Evolutionary conservation across 2,329 filamentous ascomycete genomes (phyloP), one percentile per base, ranked within the genome.

Genomic region (Rutstroemia sp.): DNA sequence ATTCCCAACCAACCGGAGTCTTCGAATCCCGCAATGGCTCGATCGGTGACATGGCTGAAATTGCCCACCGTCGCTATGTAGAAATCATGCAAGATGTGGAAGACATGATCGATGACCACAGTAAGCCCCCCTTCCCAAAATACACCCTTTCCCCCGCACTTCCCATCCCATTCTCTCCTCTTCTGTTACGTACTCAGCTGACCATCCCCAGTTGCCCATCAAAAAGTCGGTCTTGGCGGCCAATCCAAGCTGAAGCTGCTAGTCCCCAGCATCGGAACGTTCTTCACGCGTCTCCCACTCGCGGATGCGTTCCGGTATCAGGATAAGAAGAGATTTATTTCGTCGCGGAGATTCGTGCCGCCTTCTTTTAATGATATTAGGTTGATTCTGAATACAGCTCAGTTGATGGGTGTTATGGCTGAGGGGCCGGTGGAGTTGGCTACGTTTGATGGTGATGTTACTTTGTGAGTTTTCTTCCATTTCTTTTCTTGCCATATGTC

Each of bases 361-460:
- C 94, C 94, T 0, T 95, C 89, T 1, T 99, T 99, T 79, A 99
- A 99, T 73, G 94, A 99, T 69, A 84, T 99, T 58, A 85, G 94
- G 2, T 78, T 96, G 23, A 87, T 95, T 51, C 82, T 99, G 64
- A 99, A 99, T 73, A 94, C 94, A 41, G 92, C 94, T 17, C 94
- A 99, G 73, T 79, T 92, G 58, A 91, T 96, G 85, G 90, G 89
- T 41, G 82, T 97, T n/a, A 87, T 90, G 16, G 83, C 82, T 23
- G 75, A 77, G 46, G 86, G 87, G 21, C 80, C 83, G 4, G 78
- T 96, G 8, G 84, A 94, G 64, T 80, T 99, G 4, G 86, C 95
- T 54, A 99, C 94, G 0, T 99, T 99, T 69, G 94, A 99, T 71
- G 94, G 94, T 72, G 94, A 99, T 72, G 91, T 99, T 51, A 99